These are phyloP conservation scores for Clarireedia paspali DNA, from an alignment of 2,329 filamentous ascomycete genomes.

Conservation along the genomic window DNA sequence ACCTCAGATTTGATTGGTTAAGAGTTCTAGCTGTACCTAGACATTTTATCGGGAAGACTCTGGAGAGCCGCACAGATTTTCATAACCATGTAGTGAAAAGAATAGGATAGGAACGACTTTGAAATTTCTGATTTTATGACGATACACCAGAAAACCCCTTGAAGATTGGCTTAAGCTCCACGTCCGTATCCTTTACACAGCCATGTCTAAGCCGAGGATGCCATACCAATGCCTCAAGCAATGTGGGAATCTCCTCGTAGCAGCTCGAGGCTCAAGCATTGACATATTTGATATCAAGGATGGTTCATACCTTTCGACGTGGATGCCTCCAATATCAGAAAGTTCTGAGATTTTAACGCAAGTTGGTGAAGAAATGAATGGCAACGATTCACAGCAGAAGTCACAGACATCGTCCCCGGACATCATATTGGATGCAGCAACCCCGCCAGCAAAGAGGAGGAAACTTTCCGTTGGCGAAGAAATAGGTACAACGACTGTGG, in stretches of 20 bases:
- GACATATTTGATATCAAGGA: slow-evolving; percentile 56
- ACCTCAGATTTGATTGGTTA: background rate
- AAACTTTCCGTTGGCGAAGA: slow-evolving; percentile 20
- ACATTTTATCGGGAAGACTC: too few relatives aligned
- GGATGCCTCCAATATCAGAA: slow-evolving; percentile 21
- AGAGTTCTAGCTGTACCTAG: background rate
- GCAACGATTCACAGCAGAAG: background rate
- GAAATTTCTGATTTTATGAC: background rate
- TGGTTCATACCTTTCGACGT: slow-evolving; percentile 46
- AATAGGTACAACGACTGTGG: slow-evolving; percentile 10
- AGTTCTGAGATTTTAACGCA: slow-evolving; percentile 1
- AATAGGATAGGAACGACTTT: too few relatives aligned
- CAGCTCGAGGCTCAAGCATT: slow-evolving; percentile 65
- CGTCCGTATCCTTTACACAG: background rate
- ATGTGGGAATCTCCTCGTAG: slow-evolving; percentile 55
- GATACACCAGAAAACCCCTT: background rate
- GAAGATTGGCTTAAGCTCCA: too few relatives aligned
- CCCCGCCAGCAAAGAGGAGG: slow-evolving; percentile 27
- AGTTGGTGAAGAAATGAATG: background rate
- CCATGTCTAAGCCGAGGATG: slow-evolving; percentile 34
- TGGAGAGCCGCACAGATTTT: too few relatives aligned
- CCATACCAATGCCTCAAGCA: slow-evolving; percentile 59
- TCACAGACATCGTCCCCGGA: slow-evolving; percentile 1
- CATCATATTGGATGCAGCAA: slow-evolving; percentile 1
- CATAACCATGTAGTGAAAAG: too few relatives aligned